phyloP scores from a whole-genome alignment of 768 basidiomycete genomes.

The Boletus pseudo-olivaceus region DNA sequence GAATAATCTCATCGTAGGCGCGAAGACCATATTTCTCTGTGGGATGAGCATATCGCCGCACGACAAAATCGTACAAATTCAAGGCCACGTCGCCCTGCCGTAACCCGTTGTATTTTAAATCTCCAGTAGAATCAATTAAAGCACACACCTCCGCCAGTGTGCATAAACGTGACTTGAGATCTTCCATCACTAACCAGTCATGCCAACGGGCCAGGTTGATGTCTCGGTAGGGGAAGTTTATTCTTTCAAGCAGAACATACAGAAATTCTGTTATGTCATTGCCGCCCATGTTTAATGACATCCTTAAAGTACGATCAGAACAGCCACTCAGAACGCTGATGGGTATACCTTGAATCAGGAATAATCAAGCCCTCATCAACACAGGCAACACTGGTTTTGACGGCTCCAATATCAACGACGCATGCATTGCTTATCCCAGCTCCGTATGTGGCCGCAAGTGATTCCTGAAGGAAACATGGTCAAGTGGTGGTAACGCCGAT shows the following conservation, averaged over 20 bases:
- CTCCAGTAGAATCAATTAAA: slow-evolving; percentile 1
- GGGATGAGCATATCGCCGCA: slow-evolving; percentile 67
- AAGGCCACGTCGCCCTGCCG: slow-evolving; percentile 81
- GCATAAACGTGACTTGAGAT: slow-evolving; percentile 80
- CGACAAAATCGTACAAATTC: slow-evolving; percentile 87
- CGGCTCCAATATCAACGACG: slow-evolving; percentile 92
- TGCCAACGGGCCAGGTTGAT: slow-evolving; percentile 71
- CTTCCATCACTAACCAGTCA: slow-evolving; percentile 91
- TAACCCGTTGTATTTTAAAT: slow-evolving; percentile 4
- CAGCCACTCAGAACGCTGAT: not conserved
- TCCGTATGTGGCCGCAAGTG: slow-evolving; percentile 89
- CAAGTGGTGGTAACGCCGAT: not conserved
- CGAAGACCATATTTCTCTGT: slow-evolving; percentile 88
- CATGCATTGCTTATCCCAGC: slow-evolving; percentile 94
- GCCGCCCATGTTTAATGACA: slow-evolving; percentile 84
- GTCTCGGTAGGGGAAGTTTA: slow-evolving; percentile 85
- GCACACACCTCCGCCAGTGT: slow-evolving; percentile 79
- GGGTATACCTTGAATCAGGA: slow-evolving; percentile 74
- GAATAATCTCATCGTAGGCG: slow-evolving; percentile 92
- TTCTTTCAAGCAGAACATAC: slow-evolving; percentile 70
- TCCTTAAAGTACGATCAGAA: slow-evolving; percentile 38
- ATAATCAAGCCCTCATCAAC: slow-evolving; percentile 92
- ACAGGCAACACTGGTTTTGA: slow-evolving; percentile 80
- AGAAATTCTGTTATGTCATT: slow-evolving; percentile 94
- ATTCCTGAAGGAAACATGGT: slow-evolving; percentile 54